Evolutionary conservation across 2,329 filamentous ascomycete genomes (phyloP).

Genomic region (Coniochaeta sp.): DNA sequence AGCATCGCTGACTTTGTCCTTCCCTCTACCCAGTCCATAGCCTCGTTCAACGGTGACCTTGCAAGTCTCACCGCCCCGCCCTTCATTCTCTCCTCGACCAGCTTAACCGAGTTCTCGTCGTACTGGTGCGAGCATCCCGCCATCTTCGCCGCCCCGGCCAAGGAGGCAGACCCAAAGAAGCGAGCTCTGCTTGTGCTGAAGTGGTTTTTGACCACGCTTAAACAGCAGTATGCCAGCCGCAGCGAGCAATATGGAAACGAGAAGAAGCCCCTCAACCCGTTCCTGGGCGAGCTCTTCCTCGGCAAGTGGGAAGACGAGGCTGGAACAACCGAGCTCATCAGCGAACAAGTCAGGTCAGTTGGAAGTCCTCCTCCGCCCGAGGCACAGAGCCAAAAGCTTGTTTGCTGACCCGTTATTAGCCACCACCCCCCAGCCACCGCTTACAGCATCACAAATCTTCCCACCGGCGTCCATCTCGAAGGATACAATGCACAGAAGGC

Average conservation of each 20-base stretch:
- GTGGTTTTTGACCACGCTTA: constrained; percentile 91
- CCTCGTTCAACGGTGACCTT: constrained; percentile 76
- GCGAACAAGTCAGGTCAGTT: constrained; percentile 78
- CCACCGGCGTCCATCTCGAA: constrained; percentile 70
- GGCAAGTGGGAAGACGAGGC: constrained; percentile 81
- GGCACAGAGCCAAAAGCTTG: too few species aligned
- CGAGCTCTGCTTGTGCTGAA: constrained; percentile 83
- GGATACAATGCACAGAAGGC: constrained; percentile 97
- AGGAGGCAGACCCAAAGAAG: constrained; percentile 72
- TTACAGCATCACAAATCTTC: constrained; percentile 83
- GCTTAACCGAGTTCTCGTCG: constrained; percentile 71
- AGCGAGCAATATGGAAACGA: constrained; percentile 82
- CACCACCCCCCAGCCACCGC: constrained; percentile 94
- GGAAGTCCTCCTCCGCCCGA: too few species aligned
- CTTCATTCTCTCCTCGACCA: constrained; percentile 74
- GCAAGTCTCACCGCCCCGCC: constrained; percentile 75
- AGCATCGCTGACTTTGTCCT: neutral
- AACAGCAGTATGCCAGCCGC: constrained; percentile 69
- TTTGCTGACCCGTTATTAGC: constrained; percentile 30
- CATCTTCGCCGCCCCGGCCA: constrained; percentile 74
- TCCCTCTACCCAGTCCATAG: constrained; percentile 57
- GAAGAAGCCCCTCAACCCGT: constrained; percentile 97
- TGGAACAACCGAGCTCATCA: constrained; percentile 79
- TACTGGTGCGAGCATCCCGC: constrained; percentile 77
- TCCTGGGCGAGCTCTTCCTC: constrained; percentile 89